These are phyloP conservation scores for Calonectria fujianensis DNA, from an alignment of 2,329 filamentous ascomycete species.

Conservation along the genomic window DNA sequence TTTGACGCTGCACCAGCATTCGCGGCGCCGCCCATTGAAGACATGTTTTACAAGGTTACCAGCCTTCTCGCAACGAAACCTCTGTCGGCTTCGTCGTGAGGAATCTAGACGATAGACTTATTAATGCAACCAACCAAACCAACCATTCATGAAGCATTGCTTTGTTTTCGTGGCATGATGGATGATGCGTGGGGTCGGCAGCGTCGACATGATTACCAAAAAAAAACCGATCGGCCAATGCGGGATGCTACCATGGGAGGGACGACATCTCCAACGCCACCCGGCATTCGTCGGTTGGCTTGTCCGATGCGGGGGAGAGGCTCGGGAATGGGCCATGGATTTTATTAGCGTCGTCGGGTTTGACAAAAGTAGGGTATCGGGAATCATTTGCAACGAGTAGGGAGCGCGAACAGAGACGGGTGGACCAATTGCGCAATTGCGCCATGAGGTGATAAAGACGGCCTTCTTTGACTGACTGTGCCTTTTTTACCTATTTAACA, in stretches of 20 bases:
- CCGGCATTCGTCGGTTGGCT: conserved; percentile 46
- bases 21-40: conserved; percentile 82
- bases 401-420: conserved; percentile 37
- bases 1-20: conserved; percentile 83
- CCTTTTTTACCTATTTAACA: conserved; percentile 33
- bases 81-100: conserved; percentile 54
- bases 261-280: conserved; percentile 48
- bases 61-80: conserved; percentile 75
- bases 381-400: conserved; percentile 33
- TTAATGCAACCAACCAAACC: conserved; percentile 33
- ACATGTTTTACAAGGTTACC: conserved; percentile 84
- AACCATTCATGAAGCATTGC: conserved; percentile 14
- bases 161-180: conserved; percentile 15
- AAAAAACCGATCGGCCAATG: conserved; percentile 25
- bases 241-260: conserved; percentile 35
- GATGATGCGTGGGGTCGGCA: conserved; percentile 19
- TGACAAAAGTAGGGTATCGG: conserved; percentile 40
- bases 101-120: conserved; percentile 44
- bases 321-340: conserved; percentile 32
- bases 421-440: conserved; percentile 62
- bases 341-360: conserved; percentile 38
- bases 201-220: conserved; percentile 24
- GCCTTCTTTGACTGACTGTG: conserved; percentile 37
- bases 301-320: conserved; percentile 42
- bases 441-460: conserved; percentile 51